phyloP scores from a whole-genome alignment of 768 basidiomycete genomes.

The Lactarius vividus region DNA sequence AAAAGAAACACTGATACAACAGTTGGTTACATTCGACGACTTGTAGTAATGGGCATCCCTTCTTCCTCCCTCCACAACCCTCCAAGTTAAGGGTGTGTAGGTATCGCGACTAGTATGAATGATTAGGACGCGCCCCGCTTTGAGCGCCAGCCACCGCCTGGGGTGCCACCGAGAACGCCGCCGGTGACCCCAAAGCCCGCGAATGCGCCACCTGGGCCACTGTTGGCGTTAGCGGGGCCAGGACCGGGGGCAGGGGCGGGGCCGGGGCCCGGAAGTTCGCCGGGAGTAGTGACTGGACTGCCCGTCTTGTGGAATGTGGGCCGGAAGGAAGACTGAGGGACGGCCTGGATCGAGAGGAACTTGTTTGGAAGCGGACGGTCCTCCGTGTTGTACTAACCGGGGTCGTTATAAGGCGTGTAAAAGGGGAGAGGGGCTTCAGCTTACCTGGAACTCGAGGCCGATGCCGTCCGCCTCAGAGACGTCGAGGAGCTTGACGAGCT shows the following conservation, averaged over 20 bases:
- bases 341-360: slow-evolving; percentile 74
- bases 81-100: background rate
- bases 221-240: slow-evolving; percentile 26
- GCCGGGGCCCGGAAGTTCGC: slow-evolving; percentile 32
- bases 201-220: slow-evolving; percentile 42
- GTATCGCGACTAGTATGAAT: background rate
- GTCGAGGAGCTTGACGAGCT: slow-evolving; percentile 77
- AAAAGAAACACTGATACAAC: slow-evolving; percentile 11
- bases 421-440: slow-evolving; percentile 26
- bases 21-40: slow-evolving; percentile 10
- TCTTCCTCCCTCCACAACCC: background rate
- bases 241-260: slow-evolving; percentile 31
- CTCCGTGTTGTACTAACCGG: slow-evolving; percentile 75
- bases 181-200: slow-evolving; percentile 40
- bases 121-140: slow-evolving; percentile 17
- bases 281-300: slow-evolving; percentile 32
- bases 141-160: slow-evolving; percentile 10
- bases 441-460: slow-evolving; percentile 87
- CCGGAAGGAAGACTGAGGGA: slow-evolving; percentile 65
- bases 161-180: slow-evolving; percentile 32
- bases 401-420: background rate
- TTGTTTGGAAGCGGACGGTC: slow-evolving; percentile 79
- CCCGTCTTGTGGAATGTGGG: slow-evolving; percentile 54
- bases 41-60: background rate
- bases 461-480: slow-evolving; percentile 81